phyloP scores from a whole-genome alignment of 2,329 filamentous ascomycete genomes.

The Teratosphaeria zuluensis region DNA sequence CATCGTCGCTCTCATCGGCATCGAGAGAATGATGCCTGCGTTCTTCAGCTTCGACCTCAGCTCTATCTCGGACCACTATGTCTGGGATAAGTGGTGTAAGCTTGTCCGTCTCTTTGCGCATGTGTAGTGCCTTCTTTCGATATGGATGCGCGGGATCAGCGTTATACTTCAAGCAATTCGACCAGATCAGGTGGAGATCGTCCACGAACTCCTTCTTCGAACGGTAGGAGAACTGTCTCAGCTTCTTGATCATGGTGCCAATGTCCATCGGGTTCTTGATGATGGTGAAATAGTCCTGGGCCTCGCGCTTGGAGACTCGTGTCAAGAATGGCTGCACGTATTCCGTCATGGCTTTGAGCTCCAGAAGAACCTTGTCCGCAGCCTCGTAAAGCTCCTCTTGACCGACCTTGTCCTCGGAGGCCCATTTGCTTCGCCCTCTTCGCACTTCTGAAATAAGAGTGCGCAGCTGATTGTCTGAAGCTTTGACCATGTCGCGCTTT shows the following conservation, averaged over 20 bases:
- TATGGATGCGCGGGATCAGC: conserved; percentile 78
- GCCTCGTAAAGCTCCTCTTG: conserved; percentile 98
- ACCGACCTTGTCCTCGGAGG: conserved; percentile 91
- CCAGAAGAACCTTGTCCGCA: conserved; percentile 89
- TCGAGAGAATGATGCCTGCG: conserved; percentile 75
- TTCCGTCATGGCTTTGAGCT: conserved; percentile 93
- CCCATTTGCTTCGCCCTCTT: conserved; percentile 98
- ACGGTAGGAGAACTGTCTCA: conserved; percentile 54
- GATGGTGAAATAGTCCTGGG: conserved; percentile 85
- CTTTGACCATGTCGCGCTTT: conserved; percentile 80
- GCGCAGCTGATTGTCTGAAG: conserved; percentile 85
- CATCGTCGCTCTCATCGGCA: conserved; percentile 84
- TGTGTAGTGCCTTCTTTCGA: conserved; percentile 85
- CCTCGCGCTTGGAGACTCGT: conserved; percentile 92
- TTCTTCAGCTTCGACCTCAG: conserved; percentile 69
- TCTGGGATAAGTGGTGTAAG: conserved; percentile 91
- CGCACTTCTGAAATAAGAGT: conserved; percentile 93
- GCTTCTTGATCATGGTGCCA: conserved; percentile 95
- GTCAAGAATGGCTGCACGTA: conserved; percentile 94
- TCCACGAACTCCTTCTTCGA: conserved; percentile 85
- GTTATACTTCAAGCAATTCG: conserved; percentile 94
- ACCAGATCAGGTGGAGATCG: conserved; percentile 91
- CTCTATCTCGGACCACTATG: conserved; percentile 77
- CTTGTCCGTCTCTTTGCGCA: conserved; percentile 97
- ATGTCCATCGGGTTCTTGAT: conserved; percentile 98